A percentile compares a stretch with the other conserved stretches of the same genome.
Evolutionary conservation across 1,139 yeast genomes (phyloP).

Genomic region (Diutina rugosa): DNA sequence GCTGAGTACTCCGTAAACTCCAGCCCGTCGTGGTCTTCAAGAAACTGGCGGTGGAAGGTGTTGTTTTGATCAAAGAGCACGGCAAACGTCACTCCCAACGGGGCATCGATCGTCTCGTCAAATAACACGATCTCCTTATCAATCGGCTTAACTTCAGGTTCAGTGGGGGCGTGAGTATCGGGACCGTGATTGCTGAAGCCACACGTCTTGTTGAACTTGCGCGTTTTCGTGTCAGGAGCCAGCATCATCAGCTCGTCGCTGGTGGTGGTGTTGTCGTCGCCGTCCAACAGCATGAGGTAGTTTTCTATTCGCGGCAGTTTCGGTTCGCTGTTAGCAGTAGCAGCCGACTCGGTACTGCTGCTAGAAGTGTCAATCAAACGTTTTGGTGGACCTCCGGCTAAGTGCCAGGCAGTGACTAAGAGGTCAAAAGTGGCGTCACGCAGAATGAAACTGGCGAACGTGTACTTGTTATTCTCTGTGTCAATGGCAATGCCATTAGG

Average conservation of each 20-base stretch:
- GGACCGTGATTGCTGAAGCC: constrained; percentile 18
- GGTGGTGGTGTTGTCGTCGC: neutral
- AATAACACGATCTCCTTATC: constrained; percentile 20
- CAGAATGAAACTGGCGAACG: constrained; percentile 78
- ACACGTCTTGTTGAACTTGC: neutral
- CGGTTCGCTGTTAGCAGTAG: neutral
- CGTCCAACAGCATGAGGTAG: constrained; percentile 1
- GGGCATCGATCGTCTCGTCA: constrained; percentile 26
- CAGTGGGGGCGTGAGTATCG: constrained; percentile 22
- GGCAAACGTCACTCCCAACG: constrained; percentile 36
- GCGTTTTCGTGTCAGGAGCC: neutral
- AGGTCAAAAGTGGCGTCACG: constrained; percentile 70
- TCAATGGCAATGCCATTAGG: constrained; percentile 83
- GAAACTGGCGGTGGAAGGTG: constrained; percentile 24
- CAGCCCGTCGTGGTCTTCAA: constrained; percentile 34
- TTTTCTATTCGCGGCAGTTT: neutral
- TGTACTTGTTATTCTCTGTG: constrained; percentile 54
- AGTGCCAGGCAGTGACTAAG: constrained; percentile 47
- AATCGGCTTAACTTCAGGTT: constrained; percentile 6
- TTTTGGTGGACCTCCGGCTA: constrained; percentile 9
- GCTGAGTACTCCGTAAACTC: constrained; percentile 28
- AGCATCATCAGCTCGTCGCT: neutral
- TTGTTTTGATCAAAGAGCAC: constrained; percentile 33
- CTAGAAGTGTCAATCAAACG: constrained; percentile 3
- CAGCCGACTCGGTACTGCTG: neutral